Conservation (phyloP, 495 filamentous ascomycete genomes). For the Lentithecium fluviatile region DNA sequence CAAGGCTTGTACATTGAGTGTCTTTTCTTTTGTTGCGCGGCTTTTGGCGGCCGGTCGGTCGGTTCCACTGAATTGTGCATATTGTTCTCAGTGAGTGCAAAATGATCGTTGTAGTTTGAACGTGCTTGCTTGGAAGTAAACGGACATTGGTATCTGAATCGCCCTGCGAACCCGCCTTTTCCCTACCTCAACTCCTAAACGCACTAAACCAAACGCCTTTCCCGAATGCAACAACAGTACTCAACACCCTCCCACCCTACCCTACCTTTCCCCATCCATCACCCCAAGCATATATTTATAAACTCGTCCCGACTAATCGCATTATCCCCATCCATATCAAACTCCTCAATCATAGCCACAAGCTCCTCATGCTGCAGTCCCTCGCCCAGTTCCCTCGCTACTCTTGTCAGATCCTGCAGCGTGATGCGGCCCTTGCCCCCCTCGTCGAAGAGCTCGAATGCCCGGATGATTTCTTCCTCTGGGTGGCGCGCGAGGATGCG, state of each 20-base stretch:
- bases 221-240: too few species aligned
- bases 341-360: conserved; percentile 96
- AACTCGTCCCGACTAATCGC: conserved; percentile 90
- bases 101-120: neutral
- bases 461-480: conserved; percentile 83
- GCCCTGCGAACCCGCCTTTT: neutral
- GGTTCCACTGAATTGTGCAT: conserved; percentile 31
- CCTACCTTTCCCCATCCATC: conserved; percentile 9
- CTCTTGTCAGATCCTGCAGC: conserved; percentile 77
- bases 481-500: conserved; percentile 81
- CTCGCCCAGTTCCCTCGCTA: conserved; percentile 89
- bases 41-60: conserved; percentile 13
- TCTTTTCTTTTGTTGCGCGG: conserved; percentile 12
- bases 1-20: conserved; percentile 19
- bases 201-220: neutral
- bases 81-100: conserved; percentile 21
- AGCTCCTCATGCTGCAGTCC: conserved; percentile 89
- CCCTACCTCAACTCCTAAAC: neutral
- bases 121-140: neutral
- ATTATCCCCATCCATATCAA: conserved; percentile 90
- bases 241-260: neutral
- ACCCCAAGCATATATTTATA: conserved; percentile 65
- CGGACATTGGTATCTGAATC: conserved; percentile 13
- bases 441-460: conserved; percentile 86
- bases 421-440: conserved; percentile 80